Base-by-base conservation (phyloP, 2,329 filamentous ascomycete species). In the Diaporthe ilicicola region DNA sequence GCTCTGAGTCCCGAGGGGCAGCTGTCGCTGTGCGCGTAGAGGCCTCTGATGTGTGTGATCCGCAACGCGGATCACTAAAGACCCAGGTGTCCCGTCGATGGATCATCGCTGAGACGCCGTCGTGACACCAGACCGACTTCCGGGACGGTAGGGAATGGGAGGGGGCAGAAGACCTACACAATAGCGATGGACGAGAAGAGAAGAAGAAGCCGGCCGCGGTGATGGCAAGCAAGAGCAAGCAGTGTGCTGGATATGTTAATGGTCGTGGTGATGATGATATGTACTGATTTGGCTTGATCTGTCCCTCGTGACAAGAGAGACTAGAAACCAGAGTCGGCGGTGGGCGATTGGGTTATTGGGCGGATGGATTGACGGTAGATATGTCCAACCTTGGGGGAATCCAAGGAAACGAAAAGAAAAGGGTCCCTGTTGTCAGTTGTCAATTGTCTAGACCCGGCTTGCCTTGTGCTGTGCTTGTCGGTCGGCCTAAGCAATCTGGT, bases 151-250 rank as follows among this genome's bases (percentile, higher is more conserved):
- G 42, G 19, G 24, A 44, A 48, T 50, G 42, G 34, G 27, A 44
- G 59, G 13, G n/a, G 56, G 64, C 13, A 51, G 19, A 46, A n/a
- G 27, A 72, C 71, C 70, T 53, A 72, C 71, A 56, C 68, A 55
- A 66, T 73, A 73, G 69, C 71, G 65, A 73, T 66, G 69, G 71
- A 69, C 65, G 27, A 67, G 69, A 71, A 73, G 65, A 66, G 64
- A 71, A 73, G n/a, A 44, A 61, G 55, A 51, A 59, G 22, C 7
- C 42, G 27, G 54, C 22, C 24, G 54, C 24, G 24, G 42, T 48
- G 42, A n/a, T 39, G 54, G 13, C 64, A 48, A 50, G 50, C 61
- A 39, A 50, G 46, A 42, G 37, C 50, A 22, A 55, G 42, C 17
- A 19, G 64, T 46, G 12, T 55, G 34, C 19, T 46, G 32, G 53